Percentiles rank a stretch among this genome's conserved stretches.
phyloP scores from a whole-genome alignment of 768 basidiomycete species.

The Naganishia vishniacii region DNA sequence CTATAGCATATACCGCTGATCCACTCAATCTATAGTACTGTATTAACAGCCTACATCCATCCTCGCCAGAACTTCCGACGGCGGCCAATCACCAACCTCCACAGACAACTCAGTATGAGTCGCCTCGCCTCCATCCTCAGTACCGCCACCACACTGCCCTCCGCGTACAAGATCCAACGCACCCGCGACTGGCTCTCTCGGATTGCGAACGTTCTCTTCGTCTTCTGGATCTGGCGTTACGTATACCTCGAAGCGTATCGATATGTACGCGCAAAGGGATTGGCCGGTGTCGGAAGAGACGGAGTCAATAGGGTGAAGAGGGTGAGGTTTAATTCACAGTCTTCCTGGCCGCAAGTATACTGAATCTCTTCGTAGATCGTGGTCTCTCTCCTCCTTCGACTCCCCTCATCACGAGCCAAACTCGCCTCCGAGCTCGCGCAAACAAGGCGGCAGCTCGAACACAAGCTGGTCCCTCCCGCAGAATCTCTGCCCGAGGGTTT shows the following conservation, averaged over 20 bases:
- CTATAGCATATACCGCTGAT: too few species aligned
- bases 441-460: conserved; percentile 31
- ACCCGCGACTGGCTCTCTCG: conserved; percentile 72
- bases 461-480: conserved; percentile 35
- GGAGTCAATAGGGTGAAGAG: not conserved
- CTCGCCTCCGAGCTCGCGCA: conserved; percentile 37
- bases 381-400: conserved; percentile 36
- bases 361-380: conserved; percentile 19
- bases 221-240: conserved; percentile 32
- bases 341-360: not conserved
- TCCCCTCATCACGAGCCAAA: conserved; percentile 39
- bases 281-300: conserved; percentile 25
- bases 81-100: too few species aligned
- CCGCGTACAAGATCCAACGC: conserved; percentile 67
- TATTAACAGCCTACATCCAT: too few species aligned
- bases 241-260: conserved; percentile 34
- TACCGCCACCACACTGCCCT: not conserved
- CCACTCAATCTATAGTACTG: too few species aligned
- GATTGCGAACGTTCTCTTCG: conserved; percentile 41
- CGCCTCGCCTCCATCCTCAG: not conserved
- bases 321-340: not conserved
- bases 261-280: conserved; percentile 41
- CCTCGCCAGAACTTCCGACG: too few species aligned
- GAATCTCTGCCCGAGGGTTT: conserved; percentile 35
- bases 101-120: not conserved